Base-by-base conservation (phyloP, 805 yeast species). In the Lipomyces sp. region DNA sequence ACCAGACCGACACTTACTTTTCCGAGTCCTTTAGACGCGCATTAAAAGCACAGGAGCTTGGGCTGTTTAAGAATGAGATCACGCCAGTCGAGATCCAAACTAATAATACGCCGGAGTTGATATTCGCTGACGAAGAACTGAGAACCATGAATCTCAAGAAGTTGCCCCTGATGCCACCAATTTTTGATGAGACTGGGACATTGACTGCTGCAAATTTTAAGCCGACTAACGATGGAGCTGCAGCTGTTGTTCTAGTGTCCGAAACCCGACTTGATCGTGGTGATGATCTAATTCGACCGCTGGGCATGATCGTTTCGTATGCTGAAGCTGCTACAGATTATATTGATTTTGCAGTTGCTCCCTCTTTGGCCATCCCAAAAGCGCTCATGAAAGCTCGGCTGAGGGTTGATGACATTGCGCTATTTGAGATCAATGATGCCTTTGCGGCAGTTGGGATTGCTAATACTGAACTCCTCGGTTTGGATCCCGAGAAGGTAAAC, bases 171-270 rank as follows among this genome's bases (percentile, higher is more conserved):
- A 93, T 96, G 24, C 81, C 95, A 74, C 84, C 97, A 41, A 96
- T 86, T 22, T 90, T 90, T 79, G 85, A 85, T 69, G 83, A 80
- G 71, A 90, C 86, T 63, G 97, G 97, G 67, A 86, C 97, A 29
- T 95, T 90, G 53, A 90, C 98, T 36, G 96, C 95, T 31, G 95
- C 95, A 60, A 90, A 90, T 66, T 95, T 97, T 31, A 87, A 96
- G 31, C 85, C 91, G 64, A 75, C 90, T 63, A 90, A 88, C 69
- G 98, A 90, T 68, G 98, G 97, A 71, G 97, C 89, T 68, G 93
- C 96, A 49, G 96, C 96, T 42, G 75, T 91, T 39, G 76, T 91
- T 24, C 74, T 90, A 60, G 91, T 89, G 46, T 83, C 95, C 47
- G 95, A 80, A 64, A 75, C 74, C 53, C 85, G 85, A 71, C 78